These are phyloP conservation scores for Daldinia eschscholtzii DNA, from an alignment of 2,329 filamentous ascomycete genomes.

Conservation along the genomic window DNA sequence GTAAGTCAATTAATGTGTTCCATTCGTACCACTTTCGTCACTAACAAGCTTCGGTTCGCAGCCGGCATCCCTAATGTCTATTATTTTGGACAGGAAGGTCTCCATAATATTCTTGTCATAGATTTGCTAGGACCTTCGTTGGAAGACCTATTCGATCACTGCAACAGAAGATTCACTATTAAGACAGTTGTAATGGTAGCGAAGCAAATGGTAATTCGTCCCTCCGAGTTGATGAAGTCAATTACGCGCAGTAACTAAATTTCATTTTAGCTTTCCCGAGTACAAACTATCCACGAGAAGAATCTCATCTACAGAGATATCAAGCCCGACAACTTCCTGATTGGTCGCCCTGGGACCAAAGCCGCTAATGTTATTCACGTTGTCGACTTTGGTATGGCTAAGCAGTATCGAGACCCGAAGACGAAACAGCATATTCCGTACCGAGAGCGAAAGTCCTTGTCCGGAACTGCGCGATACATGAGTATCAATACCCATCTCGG, in stretches of 20 bases:
- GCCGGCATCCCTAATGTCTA: slow-evolving; percentile 99
- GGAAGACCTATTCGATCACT: slow-evolving; percentile 97
- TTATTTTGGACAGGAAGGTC: slow-evolving; percentile 98
- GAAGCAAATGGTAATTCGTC: slow-evolving; percentile 86
- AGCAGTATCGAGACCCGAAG: slow-evolving; percentile 98
- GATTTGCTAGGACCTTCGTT: slow-evolving; percentile 94
- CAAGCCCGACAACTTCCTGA: slow-evolving; percentile 99
- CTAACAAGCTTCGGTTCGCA: slow-evolving; percentile 57
- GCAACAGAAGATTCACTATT: slow-evolving; percentile 92
- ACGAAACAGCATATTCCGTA: slow-evolving; percentile 99
- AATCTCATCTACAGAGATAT: slow-evolving; percentile 99
- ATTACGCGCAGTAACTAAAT: slow-evolving; percentile 47
- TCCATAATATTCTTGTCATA: slow-evolving; percentile 99
- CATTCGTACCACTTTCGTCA: slow-evolving; percentile 23
- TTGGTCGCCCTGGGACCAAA: slow-evolving; percentile 91
- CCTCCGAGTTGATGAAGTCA: neutral
- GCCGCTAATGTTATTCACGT: slow-evolving; percentile 98
- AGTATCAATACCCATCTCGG: slow-evolving; percentile 99
- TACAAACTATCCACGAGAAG: slow-evolving; percentile 96
- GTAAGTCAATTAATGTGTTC: slow-evolving; percentile 69
- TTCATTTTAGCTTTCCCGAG: slow-evolving; percentile 78
- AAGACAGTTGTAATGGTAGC: slow-evolving; percentile 99
- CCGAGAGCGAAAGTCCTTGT: slow-evolving; percentile 94
- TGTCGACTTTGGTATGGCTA: slow-evolving; percentile 99
- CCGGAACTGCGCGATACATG: slow-evolving; percentile 98